These are phyloP conservation scores for Penicillium nucicola DNA, from an alignment of 495 filamentous ascomycete genomes.

Conservation along the genomic window DNA sequence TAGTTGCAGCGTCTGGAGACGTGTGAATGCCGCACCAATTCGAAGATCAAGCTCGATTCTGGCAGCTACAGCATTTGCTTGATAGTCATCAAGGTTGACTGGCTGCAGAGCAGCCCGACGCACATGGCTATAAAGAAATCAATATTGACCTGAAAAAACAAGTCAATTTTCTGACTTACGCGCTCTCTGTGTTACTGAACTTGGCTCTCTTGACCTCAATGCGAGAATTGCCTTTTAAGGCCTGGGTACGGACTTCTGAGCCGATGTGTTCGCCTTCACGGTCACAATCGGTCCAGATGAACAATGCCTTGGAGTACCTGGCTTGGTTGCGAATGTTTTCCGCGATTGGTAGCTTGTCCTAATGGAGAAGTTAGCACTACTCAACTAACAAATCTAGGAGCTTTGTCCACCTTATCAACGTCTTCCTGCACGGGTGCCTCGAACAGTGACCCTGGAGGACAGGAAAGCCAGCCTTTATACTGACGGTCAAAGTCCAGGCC, in stretches of 20 bases:
- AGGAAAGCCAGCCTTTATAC: constrained; percentile 76
- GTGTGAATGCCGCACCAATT: constrained; percentile 87
- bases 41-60: constrained; percentile 91
- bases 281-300: constrained; percentile 99
- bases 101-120: constrained; percentile 77
- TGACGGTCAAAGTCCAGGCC: constrained; percentile 64
- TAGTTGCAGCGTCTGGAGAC: constrained; percentile 76
- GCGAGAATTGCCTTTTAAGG: constrained; percentile 64
- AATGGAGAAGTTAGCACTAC: constrained; percentile 9
- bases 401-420: constrained; percentile 66
- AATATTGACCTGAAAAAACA: neutral
- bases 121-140: constrained; percentile 55
- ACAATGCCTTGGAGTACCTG: constrained; percentile 62
- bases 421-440: constrained; percentile 68
- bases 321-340: constrained; percentile 82
- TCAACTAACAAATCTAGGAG: constrained; percentile 11
- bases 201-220: constrained; percentile 80
- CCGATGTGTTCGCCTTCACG: constrained; percentile 97
- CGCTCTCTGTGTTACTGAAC: constrained; percentile 95
- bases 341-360: constrained; percentile 80
- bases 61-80: constrained; percentile 84
- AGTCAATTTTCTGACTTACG: constrained; percentile 49
- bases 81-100: constrained; percentile 74
- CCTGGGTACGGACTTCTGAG: constrained; percentile 82
- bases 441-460: constrained; percentile 75